Evolutionary conservation across 2,329 filamentous ascomycete genomes (phyloP).

Genomic region (Colletotrichum sp.): DNA sequence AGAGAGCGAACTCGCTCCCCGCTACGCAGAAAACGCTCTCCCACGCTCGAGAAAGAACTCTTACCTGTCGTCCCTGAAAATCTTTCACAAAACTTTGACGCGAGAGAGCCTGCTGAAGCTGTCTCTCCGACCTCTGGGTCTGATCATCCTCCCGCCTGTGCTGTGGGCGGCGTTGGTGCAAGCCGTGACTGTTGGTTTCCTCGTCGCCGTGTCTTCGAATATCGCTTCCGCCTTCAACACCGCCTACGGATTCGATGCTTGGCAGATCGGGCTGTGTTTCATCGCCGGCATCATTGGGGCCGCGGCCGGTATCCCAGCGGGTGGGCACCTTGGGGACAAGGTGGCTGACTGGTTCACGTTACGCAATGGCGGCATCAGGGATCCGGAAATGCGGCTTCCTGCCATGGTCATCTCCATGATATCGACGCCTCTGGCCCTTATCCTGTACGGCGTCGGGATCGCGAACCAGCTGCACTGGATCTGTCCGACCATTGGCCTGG

Average conservation of each 20-base stretch:
- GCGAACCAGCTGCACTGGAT: conserved; percentile 57
- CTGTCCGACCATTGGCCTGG: conserved; percentile 58
- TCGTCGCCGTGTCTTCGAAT: conserved; percentile 61
- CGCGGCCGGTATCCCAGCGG: conserved; percentile 52
- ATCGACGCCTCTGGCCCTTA: conserved; percentile 49
- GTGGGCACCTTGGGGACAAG: conserved; percentile 52
- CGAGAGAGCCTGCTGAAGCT: conserved; percentile 52
- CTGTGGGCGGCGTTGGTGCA: conserved; percentile 61
- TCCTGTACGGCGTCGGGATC: conserved; percentile 55
- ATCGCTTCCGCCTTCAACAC: conserved; percentile 47
- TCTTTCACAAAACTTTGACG: conserved; percentile 49
- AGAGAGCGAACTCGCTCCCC: conserved; percentile 20
- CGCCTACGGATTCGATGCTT: conserved; percentile 49
- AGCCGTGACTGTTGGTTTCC: conserved; percentile 60
- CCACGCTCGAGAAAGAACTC: conserved; percentile 26
- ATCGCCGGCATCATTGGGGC: conserved; percentile 53
- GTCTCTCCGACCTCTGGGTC: conserved; percentile 52
- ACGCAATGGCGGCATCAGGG: conserved; percentile 59
- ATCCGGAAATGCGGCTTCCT: conserved; percentile 65
- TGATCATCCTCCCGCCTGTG: conserved; percentile 57
- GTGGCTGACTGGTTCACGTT: conserved; percentile 54
- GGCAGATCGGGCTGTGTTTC: conserved; percentile 57
- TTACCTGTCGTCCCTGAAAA: conserved; percentile 38
- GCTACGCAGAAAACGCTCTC: background rate
- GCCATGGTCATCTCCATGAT: conserved; percentile 56